Percentiles rank a stretch among this genome's conserved stretches.
phyloP scores from a whole-genome alignment of 768 basidiomycete genomes.

The Lentinula sp. region DNA sequence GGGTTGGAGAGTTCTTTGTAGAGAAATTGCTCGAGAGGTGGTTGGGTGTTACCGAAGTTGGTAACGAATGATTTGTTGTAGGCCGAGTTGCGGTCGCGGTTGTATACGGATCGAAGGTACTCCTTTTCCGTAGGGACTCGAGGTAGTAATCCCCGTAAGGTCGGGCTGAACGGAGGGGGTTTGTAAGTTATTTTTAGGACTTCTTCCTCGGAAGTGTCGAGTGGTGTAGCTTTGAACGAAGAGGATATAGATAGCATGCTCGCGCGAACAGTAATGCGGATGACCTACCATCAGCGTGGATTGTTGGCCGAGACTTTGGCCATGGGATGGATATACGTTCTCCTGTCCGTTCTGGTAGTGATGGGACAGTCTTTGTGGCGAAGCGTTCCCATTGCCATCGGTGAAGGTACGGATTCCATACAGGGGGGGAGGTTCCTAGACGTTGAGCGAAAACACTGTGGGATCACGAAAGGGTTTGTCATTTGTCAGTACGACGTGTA shows the following conservation, averaged over 20 bases:
- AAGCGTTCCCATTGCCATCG: constrained; percentile 71
- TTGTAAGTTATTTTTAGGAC: constrained; percentile 69
- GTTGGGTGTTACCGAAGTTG: constrained; percentile 39
- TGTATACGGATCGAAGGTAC: constrained; percentile 54
- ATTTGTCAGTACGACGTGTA: neutral
- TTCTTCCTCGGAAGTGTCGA: constrained; percentile 58
- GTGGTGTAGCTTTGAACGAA: constrained; percentile 37
- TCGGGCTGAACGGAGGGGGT: constrained; percentile 45
- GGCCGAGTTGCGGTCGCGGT: constrained; percentile 24
- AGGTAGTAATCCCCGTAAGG: constrained; percentile 28
- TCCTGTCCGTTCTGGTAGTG: constrained; percentile 37
- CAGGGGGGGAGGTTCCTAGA: constrained; percentile 51
- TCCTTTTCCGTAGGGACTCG: constrained; percentile 45
- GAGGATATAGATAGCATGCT: neutral
- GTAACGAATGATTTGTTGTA: constrained; percentile 22
- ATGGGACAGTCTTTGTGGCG: constrained; percentile 59
- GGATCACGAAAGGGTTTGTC: neutral
- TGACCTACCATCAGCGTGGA: constrained; percentile 30
- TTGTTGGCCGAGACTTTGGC: constrained; percentile 48
- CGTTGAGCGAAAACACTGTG: constrained; percentile 75
- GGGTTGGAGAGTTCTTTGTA: constrained; percentile 73
- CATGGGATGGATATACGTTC: constrained; percentile 54
- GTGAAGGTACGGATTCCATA: constrained; percentile 48
- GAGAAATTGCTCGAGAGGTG: constrained; percentile 63
- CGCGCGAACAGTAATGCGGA: neutral